Evolutionary conservation across 371 early-diverging fungal species (phyloP), one percentile per base, ranked within the genome.

Genomic region (Smittium mucronatum): DNA sequence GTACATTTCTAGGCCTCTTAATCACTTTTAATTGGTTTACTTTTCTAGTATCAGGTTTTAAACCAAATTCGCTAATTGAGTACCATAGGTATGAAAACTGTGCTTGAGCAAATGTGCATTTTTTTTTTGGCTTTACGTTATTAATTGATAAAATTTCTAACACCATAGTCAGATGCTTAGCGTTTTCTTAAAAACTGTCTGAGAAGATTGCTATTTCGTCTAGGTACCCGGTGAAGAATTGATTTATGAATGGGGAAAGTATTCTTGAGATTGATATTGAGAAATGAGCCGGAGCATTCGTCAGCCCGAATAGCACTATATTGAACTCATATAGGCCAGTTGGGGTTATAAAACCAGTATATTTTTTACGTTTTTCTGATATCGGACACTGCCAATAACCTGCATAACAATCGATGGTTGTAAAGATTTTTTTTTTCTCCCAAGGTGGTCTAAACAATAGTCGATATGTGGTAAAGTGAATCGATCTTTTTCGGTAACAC

Each of bases 291-390:
- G 63, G 63, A 5, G 30, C 32, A 61, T 61, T 61, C 28, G 5
- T 61, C 28, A 61, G n/a, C 11, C 63, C 63, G n/a, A 61, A 61
- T 61, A n/a, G 63, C 63, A 61, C n/a, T n/a, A 61, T n/a, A 33
- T n/a, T 11, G n/a, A 30, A 61, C 30, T 32, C 28, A 33, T 47
- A 47, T 5, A 47, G 11, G 5, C 63, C 63, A 61, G 30, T 11
- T 5, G 5, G 30, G 16, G 63, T 28, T 61, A 61, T 61, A 33
- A 33, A 61, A 73, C 86, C 84, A 0, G 85, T 82, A 0, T 85
- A 84, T 33, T 85, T 82, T n/a, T 73, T 64, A 0, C 71, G 63
- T 47, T 78, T 73, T 0, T 70, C 70, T 5, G 21, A 5, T 47
- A 47, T 47, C 21, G 47, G 47, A 21, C 47, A 47, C 21, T 47